These are phyloP conservation scores for Rhizopogon parksii DNA, from an alignment of 1,284 basidiomycete species.

Conservation along the genomic window DNA sequence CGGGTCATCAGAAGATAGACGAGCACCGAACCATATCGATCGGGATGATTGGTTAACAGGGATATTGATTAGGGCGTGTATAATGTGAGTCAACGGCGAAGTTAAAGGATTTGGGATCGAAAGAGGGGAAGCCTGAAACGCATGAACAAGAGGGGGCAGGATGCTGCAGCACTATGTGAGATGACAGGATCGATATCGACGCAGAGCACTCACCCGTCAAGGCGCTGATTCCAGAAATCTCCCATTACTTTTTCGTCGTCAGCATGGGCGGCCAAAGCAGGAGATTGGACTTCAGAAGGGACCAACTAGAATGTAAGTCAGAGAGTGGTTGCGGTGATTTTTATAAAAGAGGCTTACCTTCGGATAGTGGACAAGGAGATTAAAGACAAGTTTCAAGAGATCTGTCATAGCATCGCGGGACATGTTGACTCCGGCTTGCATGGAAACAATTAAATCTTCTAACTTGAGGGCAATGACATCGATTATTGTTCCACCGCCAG, in stretches of 20 bases:
- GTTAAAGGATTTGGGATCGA: conserved; percentile 56
- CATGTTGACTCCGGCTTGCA: conserved; percentile 42
- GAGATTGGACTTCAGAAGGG: conserved; percentile 40
- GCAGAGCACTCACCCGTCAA: conserved; percentile 50
- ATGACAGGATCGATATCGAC: background rate
- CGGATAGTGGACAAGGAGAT: conserved; percentile 66
- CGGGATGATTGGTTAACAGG: conserved; percentile 54
- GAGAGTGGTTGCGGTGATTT: background rate
- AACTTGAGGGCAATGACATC: conserved; percentile 57
- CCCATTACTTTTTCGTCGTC: conserved; percentile 39
- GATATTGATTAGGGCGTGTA: conserved; percentile 67
- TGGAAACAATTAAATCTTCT: conserved; percentile 43
- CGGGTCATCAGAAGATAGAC: conserved; percentile 3
- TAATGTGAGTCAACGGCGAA: conserved; percentile 63
- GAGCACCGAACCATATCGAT: conserved; percentile 40
- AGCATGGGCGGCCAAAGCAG: conserved; percentile 18
- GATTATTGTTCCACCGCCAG: conserved; percentile 44
- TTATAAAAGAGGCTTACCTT: conserved; percentile 30
- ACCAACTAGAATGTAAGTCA: conserved; percentile 29
- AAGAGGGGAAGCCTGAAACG: conserved; percentile 55
- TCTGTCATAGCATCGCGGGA: conserved; percentile 70
- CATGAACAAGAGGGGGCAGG: conserved; percentile 51
- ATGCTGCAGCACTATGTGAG: conserved; percentile 33
- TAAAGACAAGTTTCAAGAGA: conserved; percentile 71
- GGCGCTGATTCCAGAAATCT: conserved; percentile 61